Base-by-base conservation (phyloP, 169 alveolate species). In the Plasmodium blacklocki region DNA sequence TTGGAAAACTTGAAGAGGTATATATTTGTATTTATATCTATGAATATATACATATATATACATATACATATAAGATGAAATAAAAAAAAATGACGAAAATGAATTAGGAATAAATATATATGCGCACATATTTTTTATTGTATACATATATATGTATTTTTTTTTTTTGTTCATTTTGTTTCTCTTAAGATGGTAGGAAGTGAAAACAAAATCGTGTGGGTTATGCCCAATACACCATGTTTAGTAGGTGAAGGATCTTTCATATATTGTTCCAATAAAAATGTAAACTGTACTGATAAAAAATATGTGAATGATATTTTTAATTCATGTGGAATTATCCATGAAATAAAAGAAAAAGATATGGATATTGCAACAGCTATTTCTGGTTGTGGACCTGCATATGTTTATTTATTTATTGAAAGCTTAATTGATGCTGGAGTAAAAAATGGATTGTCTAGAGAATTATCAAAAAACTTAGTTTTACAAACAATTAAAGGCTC, bases 381-480 rank as follows among this genome's bases (percentile, higher is more conserved):
- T 26, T 18, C 74, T 23, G 91, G 91, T 50, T 80, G 88, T 73
- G 95, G 95, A 21, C 95, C 95, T 18, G 95, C 95, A 2, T 93
- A 87, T 67, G 92, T 93, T 72, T 87, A 58, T 66, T 72, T 83
- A 19, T 89, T 93, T 74, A 89, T 93, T 18, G 95, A 93, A 64
- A 93, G 94, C 14, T 74, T 93, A 80, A 86, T 75, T 60, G 95
- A 93, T 64, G 95, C 92, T 7, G 95, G 93, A 3, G 95, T 93
- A 14, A 86, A 87, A 66, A 91, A 92, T 73, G 94, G 94, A 21
- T 72, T 91, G 23, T 70, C 91, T 18, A 60, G 94, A 59, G 94
- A 76, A 26, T 45, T 91, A 49, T 15, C 94, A 19, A 74, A 85
- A 62, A 49, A 78, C 4, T 58, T 91, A 32, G 94, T 74, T 64